Conservation (phyloP, 371 early-diverging fungal genomes). For the Lichtheimia corymbifera region DNA sequence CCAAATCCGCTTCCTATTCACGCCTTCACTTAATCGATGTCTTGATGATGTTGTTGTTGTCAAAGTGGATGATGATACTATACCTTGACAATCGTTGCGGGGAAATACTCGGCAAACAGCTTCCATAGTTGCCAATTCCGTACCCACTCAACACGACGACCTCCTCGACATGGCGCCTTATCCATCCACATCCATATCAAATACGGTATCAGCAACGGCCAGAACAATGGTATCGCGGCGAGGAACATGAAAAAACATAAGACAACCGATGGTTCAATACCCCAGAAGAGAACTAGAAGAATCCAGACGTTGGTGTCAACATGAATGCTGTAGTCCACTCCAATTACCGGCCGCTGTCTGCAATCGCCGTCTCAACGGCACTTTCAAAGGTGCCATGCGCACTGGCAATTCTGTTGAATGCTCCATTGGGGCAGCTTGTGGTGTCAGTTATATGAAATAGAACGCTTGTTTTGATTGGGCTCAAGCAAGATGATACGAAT, state of each 20-base stretch:
- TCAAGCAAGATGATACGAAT: too few species aligned
- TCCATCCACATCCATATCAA: constrained; percentile 61
- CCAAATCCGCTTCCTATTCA: constrained; percentile 67
- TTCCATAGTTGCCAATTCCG: constrained; percentile 62
- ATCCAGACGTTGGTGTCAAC: too few species aligned
- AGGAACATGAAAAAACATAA: constrained; percentile 38
- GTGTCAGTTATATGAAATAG: too few species aligned
- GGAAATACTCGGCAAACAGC: constrained; percentile 81
- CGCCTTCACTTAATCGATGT: neutral
- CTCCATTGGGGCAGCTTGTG: too few species aligned
- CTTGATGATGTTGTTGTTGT: neutral
- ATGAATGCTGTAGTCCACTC: too few species aligned
- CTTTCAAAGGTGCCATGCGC: constrained; percentile 52
- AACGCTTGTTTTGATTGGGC: too few species aligned
- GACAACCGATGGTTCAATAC: constrained; percentile 31
- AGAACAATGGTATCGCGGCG: constrained; percentile 44
- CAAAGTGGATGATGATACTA: neutral
- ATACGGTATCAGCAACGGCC: constrained; percentile 71
- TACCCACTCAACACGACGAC: constrained; percentile 63
- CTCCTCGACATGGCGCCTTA: constrained; percentile 68
- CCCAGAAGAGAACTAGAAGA: constrained; percentile 18
- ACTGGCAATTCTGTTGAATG: neutral
- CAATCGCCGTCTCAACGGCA: constrained; percentile 73
- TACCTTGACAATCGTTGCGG: constrained; percentile 72
- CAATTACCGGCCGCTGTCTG: constrained; percentile 61